Conservation (phyloP, 345 rosid species). For the Gossypium australe region DNA sequence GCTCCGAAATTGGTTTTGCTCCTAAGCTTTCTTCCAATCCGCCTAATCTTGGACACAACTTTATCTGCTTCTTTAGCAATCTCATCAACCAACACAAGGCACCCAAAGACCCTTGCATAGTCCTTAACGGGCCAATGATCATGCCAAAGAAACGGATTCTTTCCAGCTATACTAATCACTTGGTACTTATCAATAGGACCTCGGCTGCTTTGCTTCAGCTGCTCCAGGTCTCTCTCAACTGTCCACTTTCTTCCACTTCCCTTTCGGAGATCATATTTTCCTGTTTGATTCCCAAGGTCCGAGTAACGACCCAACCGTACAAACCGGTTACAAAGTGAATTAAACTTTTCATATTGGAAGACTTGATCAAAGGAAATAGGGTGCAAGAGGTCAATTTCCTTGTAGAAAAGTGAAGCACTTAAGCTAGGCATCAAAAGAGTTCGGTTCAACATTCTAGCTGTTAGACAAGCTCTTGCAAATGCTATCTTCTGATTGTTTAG, state of each 20-base stretch:
- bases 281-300: conserved; percentile 43
- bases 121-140: conserved; percentile 97
- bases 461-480: conserved; percentile 89
- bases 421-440: conserved; percentile 92
- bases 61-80: conserved; percentile 66
- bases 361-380: conserved; percentile 79
- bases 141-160: conserved; percentile 95
- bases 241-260: conserved; percentile 99
- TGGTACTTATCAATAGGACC: conserved; percentile 51
- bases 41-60: conserved; percentile 67
- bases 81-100: conserved; percentile 72
- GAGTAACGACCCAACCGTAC: conserved; percentile 59
- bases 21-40: conserved; percentile 41
- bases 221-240: conserved; percentile 65
- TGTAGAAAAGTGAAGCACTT: conserved; percentile 90
- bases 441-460: conserved; percentile 77
- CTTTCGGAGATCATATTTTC: conserved; percentile 48
- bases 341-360: conserved; percentile 65
- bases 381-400: conserved; percentile 70
- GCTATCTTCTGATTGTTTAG: conserved; percentile 96
- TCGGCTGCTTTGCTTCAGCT: conserved; percentile 35
- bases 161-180: conserved; percentile 61
- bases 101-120: conserved; percentile 81
- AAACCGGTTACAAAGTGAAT: conserved; percentile 68
- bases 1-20: neutral